These are phyloP conservation scores for Aaosphaeria pasadenensis DNA, from an alignment of 2,329 filamentous ascomycete species.

Conservation along the genomic window DNA sequence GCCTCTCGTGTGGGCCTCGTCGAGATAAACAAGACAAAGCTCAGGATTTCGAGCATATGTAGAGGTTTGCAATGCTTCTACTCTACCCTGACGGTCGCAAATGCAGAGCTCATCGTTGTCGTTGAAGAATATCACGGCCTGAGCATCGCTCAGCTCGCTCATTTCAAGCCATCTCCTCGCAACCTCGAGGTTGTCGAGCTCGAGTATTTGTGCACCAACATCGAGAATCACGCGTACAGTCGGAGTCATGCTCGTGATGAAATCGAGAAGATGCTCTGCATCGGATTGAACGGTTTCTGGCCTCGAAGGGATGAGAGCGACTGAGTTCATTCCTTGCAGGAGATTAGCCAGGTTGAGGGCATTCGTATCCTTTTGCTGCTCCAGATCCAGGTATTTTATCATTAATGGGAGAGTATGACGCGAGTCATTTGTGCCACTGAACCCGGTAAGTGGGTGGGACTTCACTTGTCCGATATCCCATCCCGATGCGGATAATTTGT, in stretches of 20 bases:
- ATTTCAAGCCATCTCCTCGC: constrained; percentile 51
- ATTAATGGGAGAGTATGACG: constrained; percentile 54
- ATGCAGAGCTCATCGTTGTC: constrained; percentile 55
- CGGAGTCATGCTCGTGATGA: constrained; percentile 40
- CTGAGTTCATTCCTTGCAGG: constrained; percentile 41
- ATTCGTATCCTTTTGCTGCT: constrained; percentile 61
- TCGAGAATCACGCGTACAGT: constrained; percentile 62
- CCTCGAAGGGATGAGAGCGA: constrained; percentile 23
- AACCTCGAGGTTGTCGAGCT: constrained; percentile 48
- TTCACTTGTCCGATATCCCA: constrained; percentile 62
- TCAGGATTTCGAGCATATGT: constrained; percentile 57
- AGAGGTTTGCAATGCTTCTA: constrained; percentile 56
- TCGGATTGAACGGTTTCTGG: constrained; percentile 8
- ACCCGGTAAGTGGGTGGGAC: constrained; percentile 56
- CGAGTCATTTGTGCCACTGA: constrained; percentile 69
- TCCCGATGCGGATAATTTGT: constrained; percentile 63
- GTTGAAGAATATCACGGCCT: constrained; percentile 55
- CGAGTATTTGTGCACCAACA: constrained; percentile 68
- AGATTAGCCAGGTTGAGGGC: constrained; percentile 62
- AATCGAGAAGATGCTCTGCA: constrained; percentile 45
- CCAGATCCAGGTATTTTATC: constrained; percentile 56
- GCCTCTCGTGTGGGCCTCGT: constrained; percentile 68
- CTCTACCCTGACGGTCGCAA: constrained; percentile 45
- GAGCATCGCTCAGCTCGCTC: constrained; percentile 42
- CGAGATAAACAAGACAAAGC: constrained; percentile 63